Evolutionary conservation across 805 yeast species (phyloP).

Genomic region (Metschnikowia dekortorum): DNA sequence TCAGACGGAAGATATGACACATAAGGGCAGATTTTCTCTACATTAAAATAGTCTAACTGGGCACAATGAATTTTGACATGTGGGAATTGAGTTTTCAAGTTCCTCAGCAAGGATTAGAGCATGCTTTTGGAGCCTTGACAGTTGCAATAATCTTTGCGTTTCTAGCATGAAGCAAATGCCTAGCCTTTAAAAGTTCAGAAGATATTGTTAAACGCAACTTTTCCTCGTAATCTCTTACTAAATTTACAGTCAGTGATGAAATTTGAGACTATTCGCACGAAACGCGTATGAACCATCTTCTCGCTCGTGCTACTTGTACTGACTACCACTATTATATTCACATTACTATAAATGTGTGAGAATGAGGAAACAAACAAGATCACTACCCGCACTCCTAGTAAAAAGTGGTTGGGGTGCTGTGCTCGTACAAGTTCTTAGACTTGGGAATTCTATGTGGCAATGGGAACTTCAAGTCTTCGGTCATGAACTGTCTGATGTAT

Average conservation of each 20-base stretch:
- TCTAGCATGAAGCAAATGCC: slow-evolving; percentile 78
- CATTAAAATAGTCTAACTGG: slow-evolving; percentile 40
- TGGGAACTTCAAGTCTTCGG: slow-evolving; percentile 98
- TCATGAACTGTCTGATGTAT: slow-evolving; percentile 94
- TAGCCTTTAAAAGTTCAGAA: slow-evolving; percentile 92
- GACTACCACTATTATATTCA: slow-evolving; percentile 13
- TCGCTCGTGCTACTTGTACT: background rate
- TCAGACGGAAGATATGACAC: slow-evolving; percentile 52
- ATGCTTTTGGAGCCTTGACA: slow-evolving; percentile 67
- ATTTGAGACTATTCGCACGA: background rate
- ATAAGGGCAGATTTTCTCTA: slow-evolving; percentile 45
- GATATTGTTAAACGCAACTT: slow-evolving; percentile 81
- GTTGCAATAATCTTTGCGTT: slow-evolving; percentile 64
- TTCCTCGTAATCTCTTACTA: slow-evolving; percentile 80
- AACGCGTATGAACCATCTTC: background rate
- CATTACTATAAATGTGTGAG: slow-evolving; percentile 15
- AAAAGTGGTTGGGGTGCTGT: slow-evolving; percentile 95
- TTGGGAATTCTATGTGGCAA: slow-evolving; percentile 98
- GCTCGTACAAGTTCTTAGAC: slow-evolving; percentile 80
- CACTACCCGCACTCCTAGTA: slow-evolving; percentile 52
- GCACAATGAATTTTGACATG: slow-evolving; percentile 55
- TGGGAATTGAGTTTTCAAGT: slow-evolving; percentile 46
- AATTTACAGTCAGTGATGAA: slow-evolving; percentile 33
- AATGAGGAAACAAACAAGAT: slow-evolving; percentile 3
- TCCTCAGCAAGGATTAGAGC: slow-evolving; percentile 45